Evolutionary conservation across 345 rosid genomes (phyloP), one percentile per base, ranked within the genome.

Genomic region (Durio zibethinus): DNA sequence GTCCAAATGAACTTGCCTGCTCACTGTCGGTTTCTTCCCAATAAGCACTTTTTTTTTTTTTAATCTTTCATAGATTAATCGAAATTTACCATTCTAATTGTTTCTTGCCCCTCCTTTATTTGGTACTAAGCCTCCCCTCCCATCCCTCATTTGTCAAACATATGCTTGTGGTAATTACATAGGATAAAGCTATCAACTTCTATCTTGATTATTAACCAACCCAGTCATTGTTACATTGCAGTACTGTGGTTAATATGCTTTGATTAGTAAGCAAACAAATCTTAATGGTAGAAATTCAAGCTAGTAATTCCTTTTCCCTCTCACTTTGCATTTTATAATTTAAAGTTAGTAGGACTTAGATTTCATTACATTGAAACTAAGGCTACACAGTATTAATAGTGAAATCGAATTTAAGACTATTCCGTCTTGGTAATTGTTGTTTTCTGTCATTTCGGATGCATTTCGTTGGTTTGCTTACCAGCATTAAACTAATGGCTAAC

Each of bases 1-100:
- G 18, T 83, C 87, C 85, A 82, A 86, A 83, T 21, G 27, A 47
- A n/a, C 63, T 72, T 68, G 40, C 80, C 81, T 54, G 21, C 68
- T 72, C 77, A 57, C 4, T 76, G 81, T 87, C 75, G 81, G 42
- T 61, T 45, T 79, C 83, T 75, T 69, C 52, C 42, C 48, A 77
- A 15, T 52, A 50, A 33, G 20, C 78, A 33, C 76, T 35, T 45
- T 47, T 69, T 18, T 52, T 25, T 16, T 45, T 27, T 21, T 25
- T 4, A 33, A 64, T 73, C 53, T 35, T 75, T 63, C 80, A 77
- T 35, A 25, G 38, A 33, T 56, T 18, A 10, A 23, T 66, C 29
- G 33, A 18, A 29, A 72, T 11, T 54, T 27, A 73, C 40, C 27
- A 31, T 56, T 21, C 27, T 59, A 62, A 18, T 57, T 74, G 60